phyloP scores from a whole-genome alignment of 495 filamentous ascomycete genomes.

The Aspergillus carlsbadensis region DNA sequence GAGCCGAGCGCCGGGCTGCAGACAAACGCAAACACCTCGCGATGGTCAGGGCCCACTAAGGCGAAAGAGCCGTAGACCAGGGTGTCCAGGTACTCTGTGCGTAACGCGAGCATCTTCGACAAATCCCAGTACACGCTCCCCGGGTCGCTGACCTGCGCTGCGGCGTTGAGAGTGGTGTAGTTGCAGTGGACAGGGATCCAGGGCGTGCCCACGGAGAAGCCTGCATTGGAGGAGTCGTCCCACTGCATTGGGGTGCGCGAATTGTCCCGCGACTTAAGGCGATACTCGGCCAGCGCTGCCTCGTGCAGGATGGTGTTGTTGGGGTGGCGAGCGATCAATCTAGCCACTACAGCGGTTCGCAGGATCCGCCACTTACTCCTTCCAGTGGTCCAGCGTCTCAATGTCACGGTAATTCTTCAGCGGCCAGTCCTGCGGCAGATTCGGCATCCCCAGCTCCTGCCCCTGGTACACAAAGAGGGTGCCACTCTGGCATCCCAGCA shows the following conservation, averaged over 20 bases:
- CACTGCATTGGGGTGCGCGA: conserved; percentile 59
- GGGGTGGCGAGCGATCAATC: not conserved
- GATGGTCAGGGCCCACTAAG: conserved; percentile 35
- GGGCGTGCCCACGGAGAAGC: conserved; percentile 35
- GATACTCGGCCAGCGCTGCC: not conserved
- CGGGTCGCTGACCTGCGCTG: conserved; percentile 32
- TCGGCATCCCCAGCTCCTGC: conserved; percentile 68
- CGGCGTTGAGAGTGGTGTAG: conserved; percentile 42
- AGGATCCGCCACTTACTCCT: not conserved
- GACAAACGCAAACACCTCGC: conserved; percentile 26
- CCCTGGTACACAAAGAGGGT: conserved; percentile 68
- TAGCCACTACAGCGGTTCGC: not conserved
- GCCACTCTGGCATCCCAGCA: conserved; percentile 53
- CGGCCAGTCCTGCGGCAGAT: conserved; percentile 57
- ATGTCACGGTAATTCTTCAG: conserved; percentile 63
- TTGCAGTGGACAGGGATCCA: conserved; percentile 54
- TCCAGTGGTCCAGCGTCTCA: conserved; percentile 51
- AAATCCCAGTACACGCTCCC: conserved; percentile 45
- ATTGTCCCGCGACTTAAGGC: conserved; percentile 42
- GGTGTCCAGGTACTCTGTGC: conserved; percentile 45
- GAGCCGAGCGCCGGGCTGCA: conserved; percentile 3
- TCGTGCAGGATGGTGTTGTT: not conserved
- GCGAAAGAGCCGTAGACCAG: conserved; percentile 56
- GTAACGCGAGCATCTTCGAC: conserved; percentile 34
- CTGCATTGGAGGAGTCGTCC: conserved; percentile 47